A percentile compares a stretch with the other conserved stretches of the same genome.
Conservation (phyloP, 2,329 filamentous ascomycete species). For the Diaporthe caulivora region DNA sequence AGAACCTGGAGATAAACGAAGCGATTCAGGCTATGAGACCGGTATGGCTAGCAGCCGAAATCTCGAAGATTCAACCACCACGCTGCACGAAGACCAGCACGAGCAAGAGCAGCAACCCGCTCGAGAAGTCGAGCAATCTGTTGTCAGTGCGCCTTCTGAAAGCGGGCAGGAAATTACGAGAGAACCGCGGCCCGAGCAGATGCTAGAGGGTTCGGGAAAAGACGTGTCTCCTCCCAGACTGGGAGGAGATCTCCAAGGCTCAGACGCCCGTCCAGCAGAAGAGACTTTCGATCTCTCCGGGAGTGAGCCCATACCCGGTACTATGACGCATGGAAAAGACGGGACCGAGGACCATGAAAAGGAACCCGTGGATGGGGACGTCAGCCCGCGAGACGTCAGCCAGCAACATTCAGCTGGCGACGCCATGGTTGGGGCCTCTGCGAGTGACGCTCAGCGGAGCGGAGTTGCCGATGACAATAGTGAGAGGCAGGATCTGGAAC, state of each 20-base stretch:
- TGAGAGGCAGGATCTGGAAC: background rate
- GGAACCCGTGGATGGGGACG: background rate
- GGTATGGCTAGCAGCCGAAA: slow-evolving; percentile 18
- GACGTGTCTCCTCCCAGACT: slow-evolving; percentile 15
- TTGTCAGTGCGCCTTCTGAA: background rate
- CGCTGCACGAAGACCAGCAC: background rate
- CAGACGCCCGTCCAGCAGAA: slow-evolving; percentile 28
- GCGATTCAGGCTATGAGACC: slow-evolving; percentile 22
- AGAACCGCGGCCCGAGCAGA: background rate
- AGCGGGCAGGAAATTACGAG: background rate
- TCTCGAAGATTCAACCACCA: slow-evolving; percentile 5
- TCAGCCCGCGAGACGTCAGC: background rate
- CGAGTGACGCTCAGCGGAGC: background rate
- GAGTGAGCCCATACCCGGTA: slow-evolving; percentile 38
- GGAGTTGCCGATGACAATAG: background rate
- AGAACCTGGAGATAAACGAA: slow-evolving; percentile 6
- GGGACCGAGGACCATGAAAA: background rate
- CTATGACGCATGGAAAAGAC: slow-evolving; percentile 40
- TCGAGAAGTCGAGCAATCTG: background rate
- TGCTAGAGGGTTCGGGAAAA: slow-evolving; percentile 31
- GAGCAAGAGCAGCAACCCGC: background rate
- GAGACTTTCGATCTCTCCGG: slow-evolving; percentile 36
- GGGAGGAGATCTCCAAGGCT: slow-evolving; percentile 11
- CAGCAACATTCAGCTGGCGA: background rate
- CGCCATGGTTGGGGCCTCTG: too few relatives aligned